Evolutionary conservation across 345 rosid genomes (phyloP).

Genomic region (Eucalyptus regnans): DNA sequence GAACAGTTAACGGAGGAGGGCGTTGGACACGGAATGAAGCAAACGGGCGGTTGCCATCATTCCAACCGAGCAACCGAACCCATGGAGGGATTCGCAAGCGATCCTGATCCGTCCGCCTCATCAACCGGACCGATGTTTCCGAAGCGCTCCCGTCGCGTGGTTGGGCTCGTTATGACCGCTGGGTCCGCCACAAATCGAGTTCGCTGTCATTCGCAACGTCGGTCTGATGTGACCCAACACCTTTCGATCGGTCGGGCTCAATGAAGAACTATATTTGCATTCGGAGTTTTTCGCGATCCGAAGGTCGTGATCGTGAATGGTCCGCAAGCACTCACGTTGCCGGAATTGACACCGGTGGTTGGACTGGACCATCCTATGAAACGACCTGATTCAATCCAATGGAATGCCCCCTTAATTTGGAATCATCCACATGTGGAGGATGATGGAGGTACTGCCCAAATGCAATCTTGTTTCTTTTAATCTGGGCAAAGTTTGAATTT

Average conservation of each 20-base stretch:
- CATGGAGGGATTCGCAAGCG: not conserved
- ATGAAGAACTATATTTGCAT: not conserved
- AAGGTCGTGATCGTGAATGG: not conserved
- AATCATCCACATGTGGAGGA: not conserved
- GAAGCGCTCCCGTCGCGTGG: fast-evolving
- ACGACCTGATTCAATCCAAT: not conserved
- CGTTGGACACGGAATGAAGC: not conserved
- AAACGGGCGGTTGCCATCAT: not conserved
- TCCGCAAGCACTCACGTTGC: fast-evolving
- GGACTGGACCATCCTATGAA: not conserved
- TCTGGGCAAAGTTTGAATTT: not conserved
- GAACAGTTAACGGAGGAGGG: not conserved
- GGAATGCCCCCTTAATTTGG: not conserved
- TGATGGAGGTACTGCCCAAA: not conserved
- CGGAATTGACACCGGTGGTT: not conserved
- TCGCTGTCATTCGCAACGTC: not conserved
- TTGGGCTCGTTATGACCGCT: not conserved
- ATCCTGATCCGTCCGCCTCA: not conserved
- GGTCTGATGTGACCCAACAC: not conserved
- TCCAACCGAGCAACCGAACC: not conserved
- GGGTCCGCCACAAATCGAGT: fast-evolving
- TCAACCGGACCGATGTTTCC: not conserved
- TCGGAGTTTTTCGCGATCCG: fast-evolving
- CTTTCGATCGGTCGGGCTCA: not conserved
- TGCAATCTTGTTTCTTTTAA: not conserved